Conservation (phyloP, 2,329 filamentous ascomycete genomes). For the Hypomyces perniciosus region DNA sequence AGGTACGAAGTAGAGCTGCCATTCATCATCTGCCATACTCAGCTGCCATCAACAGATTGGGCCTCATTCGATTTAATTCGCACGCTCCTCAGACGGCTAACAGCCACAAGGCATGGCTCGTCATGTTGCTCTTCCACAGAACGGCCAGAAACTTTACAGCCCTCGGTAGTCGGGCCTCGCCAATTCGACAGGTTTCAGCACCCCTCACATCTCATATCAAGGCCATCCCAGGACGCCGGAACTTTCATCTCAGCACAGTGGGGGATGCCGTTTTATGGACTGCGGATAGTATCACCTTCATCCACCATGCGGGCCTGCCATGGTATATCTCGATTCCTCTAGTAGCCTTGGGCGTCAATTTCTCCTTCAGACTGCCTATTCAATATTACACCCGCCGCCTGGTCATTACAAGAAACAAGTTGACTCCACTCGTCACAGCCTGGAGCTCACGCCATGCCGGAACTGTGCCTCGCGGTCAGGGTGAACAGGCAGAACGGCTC, state of each 20-base stretch:
- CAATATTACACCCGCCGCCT: conserved; percentile 34
- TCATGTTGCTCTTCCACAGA: conserved; percentile 9
- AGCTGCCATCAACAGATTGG: not conserved
- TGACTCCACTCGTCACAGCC: conserved; percentile 26
- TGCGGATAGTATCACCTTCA: conserved; percentile 36
- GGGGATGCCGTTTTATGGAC: conserved; percentile 32
- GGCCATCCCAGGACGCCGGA: conserved; percentile 14
- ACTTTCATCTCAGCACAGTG: conserved; percentile 29
- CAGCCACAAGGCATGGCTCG: conserved; percentile 7
- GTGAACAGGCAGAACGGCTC: conserved; percentile 15
- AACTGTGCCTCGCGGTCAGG: conserved; percentile 3
- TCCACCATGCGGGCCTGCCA: conserved; percentile 42
- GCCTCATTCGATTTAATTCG: not conserved
- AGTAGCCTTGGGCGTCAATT: conserved; percentile 41
- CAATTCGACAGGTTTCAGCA: not conserved
- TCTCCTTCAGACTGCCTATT: conserved; percentile 42
- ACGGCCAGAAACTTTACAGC: conserved; percentile 3
- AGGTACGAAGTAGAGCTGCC: conserved; percentile 2
- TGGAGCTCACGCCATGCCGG: conserved; percentile 25
- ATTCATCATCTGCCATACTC: not conserved
- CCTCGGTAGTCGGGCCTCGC: conserved; percentile 1
- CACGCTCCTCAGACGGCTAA: not conserved
- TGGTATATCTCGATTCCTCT: conserved; percentile 52
- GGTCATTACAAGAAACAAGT: conserved; percentile 22
- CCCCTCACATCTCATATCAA: not conserved